Evolutionary conservation across 352 stramenopile genomes (phyloP).

Genomic region (Pythium periplocum): DNA sequence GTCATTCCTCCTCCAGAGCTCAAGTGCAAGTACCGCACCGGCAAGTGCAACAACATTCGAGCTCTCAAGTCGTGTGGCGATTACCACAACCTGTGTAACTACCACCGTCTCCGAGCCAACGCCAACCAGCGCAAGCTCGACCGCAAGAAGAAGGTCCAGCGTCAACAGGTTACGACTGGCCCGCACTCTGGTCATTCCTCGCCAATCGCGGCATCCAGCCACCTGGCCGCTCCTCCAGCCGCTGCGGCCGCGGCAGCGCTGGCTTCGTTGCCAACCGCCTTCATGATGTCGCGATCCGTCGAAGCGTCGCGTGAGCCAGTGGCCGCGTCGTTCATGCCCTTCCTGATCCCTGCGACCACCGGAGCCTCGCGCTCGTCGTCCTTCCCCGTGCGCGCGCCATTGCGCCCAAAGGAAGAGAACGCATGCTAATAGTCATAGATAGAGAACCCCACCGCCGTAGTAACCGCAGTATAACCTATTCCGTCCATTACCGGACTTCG

Average conservation of each 20-base stretch:
- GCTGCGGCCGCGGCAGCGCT: conserved; percentile 15
- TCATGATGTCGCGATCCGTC: conserved; percentile 5
- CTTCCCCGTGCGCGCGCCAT: conserved; percentile 4
- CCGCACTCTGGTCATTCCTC: conserved; percentile 5
- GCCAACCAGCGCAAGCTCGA: conserved; percentile 81
- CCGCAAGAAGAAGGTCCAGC: conserved; percentile 77
- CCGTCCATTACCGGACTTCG: no score
- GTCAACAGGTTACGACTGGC: conserved; percentile 26
- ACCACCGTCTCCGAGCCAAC: conserved; percentile 72
- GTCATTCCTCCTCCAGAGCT: conserved; percentile 24
- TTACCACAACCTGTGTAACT: conserved; percentile 82
- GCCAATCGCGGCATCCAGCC: conserved; percentile 2
- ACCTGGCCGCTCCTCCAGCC: conserved; percentile 1
- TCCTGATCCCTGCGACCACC: conserved; percentile 7
- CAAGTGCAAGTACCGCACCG: conserved; percentile 81
- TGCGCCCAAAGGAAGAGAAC: conserved; percentile 15
- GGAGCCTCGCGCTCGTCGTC: conserved; percentile 4
- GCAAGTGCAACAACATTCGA: conserved; percentile 66
- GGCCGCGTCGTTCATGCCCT: conserved; percentile 5
- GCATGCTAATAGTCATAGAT: conserved; percentile 8
- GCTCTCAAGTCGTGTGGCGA: conserved; percentile 75
- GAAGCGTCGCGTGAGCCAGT: neutral
- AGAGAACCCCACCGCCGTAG: no score
- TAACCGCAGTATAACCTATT: no score
- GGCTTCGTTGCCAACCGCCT: conserved; percentile 13